Percentiles rank a stretch among this genome's conserved stretches.
Evolutionary conservation across 164 flowering plant species (phyloP).

Genomic region (Piper betle): DNA sequence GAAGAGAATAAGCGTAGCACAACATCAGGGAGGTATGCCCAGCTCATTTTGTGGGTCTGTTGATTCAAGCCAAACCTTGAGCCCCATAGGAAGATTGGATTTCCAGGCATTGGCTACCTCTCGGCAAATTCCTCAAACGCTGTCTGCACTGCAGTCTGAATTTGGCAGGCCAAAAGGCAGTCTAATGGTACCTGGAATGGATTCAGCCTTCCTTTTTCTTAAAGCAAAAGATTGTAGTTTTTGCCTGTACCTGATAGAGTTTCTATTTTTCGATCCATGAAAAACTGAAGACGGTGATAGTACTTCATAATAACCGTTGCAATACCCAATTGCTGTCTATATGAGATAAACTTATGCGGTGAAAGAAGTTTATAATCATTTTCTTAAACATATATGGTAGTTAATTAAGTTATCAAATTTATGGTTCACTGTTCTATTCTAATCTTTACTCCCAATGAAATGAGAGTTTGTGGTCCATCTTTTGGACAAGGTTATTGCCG

Average conservation of each 20-base stretch:
- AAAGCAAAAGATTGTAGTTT: too few species aligned
- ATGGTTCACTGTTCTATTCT: background rate
- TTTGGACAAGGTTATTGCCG: conserved; percentile 81
- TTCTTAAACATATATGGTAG: background rate
- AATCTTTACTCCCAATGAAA: background rate
- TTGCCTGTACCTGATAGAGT: too few species aligned
- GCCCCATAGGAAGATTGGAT: conserved; percentile 48
- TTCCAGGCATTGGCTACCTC: conserved; percentile 67
- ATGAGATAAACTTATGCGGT: too few species aligned
- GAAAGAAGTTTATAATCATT: background rate
- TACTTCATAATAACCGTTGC: too few species aligned
- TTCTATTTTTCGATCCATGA: too few species aligned
- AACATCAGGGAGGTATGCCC: conserved; percentile 41
- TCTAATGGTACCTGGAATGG: conserved; percentile 30
- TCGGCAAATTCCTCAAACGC: conserved; percentile 65
- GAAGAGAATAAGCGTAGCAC: conserved; percentile 62
- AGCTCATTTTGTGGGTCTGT: conserved; percentile 37
- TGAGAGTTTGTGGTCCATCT: conserved; percentile 70
- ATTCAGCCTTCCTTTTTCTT: conserved; percentile 20
- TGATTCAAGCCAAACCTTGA: conserved; percentile 33
- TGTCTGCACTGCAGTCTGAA: conserved; percentile 67
- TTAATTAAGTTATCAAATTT: too few species aligned
- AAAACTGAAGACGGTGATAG: too few species aligned
- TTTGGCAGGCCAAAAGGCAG: conserved; percentile 49
- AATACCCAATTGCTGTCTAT: too few species aligned